Evolutionary conservation across 352 stramenopile genomes (phyloP).

Genomic region (Phytopythium cucurbitacearum): DNA sequence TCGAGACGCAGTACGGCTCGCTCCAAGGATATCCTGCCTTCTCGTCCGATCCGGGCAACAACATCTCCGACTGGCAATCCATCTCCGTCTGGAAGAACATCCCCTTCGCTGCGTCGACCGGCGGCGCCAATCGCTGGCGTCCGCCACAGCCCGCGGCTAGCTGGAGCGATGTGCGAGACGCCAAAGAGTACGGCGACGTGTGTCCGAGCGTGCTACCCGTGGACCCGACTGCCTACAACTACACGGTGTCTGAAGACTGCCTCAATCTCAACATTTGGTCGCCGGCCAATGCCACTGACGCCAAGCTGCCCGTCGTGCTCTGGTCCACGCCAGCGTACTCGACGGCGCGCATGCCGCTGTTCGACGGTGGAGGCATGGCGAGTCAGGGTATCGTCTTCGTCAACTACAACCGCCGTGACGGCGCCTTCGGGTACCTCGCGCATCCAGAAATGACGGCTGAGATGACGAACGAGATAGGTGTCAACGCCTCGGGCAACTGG

Average conservation of each 20-base stretch:
- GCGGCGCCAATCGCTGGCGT: constrained; percentile 4
- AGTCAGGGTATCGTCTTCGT: constrained; percentile 63
- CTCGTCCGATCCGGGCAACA: no score
- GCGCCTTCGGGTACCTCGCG: constrained; percentile 61
- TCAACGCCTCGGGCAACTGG: constrained; percentile 11
- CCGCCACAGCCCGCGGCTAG: not conserved
- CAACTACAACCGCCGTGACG: constrained; percentile 87
- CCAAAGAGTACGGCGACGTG: constrained; percentile 3
- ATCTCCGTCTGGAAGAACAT: constrained; percentile 6
- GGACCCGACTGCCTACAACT: not conserved
- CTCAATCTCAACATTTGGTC: constrained; percentile 7
- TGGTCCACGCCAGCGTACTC: constrained; percentile 1
- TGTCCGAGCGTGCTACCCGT: not conserved
- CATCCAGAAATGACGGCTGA: constrained; percentile 4
- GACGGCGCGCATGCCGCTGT: constrained; percentile 1
- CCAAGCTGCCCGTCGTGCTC: constrained; percentile 7
- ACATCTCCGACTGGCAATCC: not conserved
- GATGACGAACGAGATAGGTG: not conserved
- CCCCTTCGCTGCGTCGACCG: constrained; percentile 6
- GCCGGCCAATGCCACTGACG: constrained; percentile 3
- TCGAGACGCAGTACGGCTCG: constrained; percentile 2
- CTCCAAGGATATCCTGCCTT: not conserved
- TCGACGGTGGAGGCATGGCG: constrained; percentile 7
- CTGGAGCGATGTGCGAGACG: constrained; percentile 1
- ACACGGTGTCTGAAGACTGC: constrained; percentile 3